Evolutionary conservation across 495 filamentous ascomycete genomes (phyloP), one percentile per base, ranked within the genome.

Genomic region (Xylaria castorea): DNA sequence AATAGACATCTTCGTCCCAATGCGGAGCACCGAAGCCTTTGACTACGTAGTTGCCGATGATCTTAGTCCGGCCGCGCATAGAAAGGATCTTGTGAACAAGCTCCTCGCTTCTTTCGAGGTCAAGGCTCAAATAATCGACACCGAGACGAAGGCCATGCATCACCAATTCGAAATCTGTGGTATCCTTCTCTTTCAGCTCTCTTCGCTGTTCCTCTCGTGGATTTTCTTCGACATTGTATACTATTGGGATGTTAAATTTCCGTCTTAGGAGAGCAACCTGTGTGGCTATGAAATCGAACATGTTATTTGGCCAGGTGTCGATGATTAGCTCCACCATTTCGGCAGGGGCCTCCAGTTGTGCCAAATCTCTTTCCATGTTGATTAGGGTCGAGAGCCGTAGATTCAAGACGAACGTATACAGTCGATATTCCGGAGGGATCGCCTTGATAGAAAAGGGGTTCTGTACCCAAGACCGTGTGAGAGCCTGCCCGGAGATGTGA

Each of bases 281-380:
- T 32, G 83, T 81, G 60, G 90, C 87, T 73, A 92, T 87, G 73
- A 78, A 75, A 79, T 78, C 84, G 72, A 82, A 84, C 77, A 78
- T 81, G 78, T 78, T 87, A 74, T 72, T 75, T 40, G 89, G 90
- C 91, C 75, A 87, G 66, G 79, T 83, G 75, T 93, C 91, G 51
- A 93, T 85, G 53, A 91, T 89, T 1, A 94, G 80, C 77, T 95
- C 92, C 48, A 95, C 87, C 16, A 88, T 91, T 82, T 95, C 92
- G 4, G 86, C 90, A 1, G 89, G 87, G 25, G 91, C 89, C 80
- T 93, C 92, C 0, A 93, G 82, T 48, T 89, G 87, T 22, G 87
- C 84, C 68, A 93, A 78, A 65, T 91, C 88, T 36, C 89, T 79
- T 53, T 82, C 77, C 71, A 84, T 83, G 16, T 85, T 81, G 25